Evolutionary conservation across 805 yeast genomes (phyloP).

Genomic region (Candida bentonensis): DNA sequence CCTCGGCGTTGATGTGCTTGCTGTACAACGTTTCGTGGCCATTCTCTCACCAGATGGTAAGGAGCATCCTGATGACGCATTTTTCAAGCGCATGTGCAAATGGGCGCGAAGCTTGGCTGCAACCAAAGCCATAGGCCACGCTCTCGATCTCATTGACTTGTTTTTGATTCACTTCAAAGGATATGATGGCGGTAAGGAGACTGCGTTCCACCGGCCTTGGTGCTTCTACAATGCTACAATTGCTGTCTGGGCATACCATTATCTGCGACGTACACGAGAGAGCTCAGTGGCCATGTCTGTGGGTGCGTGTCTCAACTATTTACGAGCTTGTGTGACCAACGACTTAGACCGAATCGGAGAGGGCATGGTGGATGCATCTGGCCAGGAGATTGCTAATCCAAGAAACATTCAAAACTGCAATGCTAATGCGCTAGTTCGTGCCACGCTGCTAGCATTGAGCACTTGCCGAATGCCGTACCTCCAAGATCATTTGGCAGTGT

Average conservation of each 20-base stretch:
- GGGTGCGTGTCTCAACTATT: neutral
- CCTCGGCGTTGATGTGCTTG: conserved; percentile 9
- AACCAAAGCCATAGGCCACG: conserved; percentile 9
- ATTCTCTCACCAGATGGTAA: conserved; percentile 1
- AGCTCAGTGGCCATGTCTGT: neutral
- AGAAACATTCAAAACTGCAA: neutral
- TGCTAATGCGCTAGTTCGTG: neutral
- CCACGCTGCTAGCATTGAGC: neutral
- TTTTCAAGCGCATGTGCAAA: conserved; percentile 3
- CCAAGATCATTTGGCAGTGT: neutral
- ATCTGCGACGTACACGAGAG: conserved; percentile 1
- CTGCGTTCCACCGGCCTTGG: conserved; percentile 15
- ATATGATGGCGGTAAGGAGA: conserved; percentile 13
- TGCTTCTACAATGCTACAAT: conserved; percentile 11
- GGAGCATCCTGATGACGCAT: neutral
- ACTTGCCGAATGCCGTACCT: neutral
- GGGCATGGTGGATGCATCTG: neutral
- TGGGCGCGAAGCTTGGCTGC: conserved; percentile 7
- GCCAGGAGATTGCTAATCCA: neutral
- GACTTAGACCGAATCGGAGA: neutral
- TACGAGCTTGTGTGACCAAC: neutral
- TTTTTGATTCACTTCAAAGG: conserved; percentile 7
- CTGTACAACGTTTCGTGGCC: conserved; percentile 7
- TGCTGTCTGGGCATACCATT: conserved; percentile 11
- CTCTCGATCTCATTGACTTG: conserved; percentile 14